Base-by-base conservation (phyloP, 2,329 filamentous ascomycete genomes). In the Parafenestella ontariensis region DNA sequence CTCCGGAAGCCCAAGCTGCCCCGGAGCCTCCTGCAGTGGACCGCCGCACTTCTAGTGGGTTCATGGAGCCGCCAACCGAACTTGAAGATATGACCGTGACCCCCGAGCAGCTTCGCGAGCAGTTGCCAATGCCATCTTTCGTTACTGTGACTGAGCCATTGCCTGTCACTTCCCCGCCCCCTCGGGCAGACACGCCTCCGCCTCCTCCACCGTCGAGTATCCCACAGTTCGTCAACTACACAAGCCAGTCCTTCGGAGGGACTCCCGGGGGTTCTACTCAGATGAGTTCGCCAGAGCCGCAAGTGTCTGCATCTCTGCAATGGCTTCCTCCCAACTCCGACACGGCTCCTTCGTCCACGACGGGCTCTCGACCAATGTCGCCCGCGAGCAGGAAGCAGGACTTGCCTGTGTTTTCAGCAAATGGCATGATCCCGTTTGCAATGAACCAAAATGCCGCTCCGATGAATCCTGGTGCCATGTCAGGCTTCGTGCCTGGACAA, bases 341-440 rank as follows among this genome's bases (percentile, higher is more conserved):
- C n/a, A 51, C 59, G 8, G 47, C 50, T 17, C 46, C 56, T 37
- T 33, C 45, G 21, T 50, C 52, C 8, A 45, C 56, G 33, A 46
- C 23, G n/a, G 49, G 24, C 20, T 39, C 57, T 15, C 61, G 46
- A n/a, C 62, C 62, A 37, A 54, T 68, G 59, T 70, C 73, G 36
- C 66, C 71, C 1, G 54, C 71, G 11, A 66, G 68, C 43, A 77
- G 75, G 39, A 78, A 74, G 54, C 69, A 77, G 17, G 77, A 78
- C 20, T 68, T 85, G 24, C 82, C 83, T 2, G 72, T 81, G 0
- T 83, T 84, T 54, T 80, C 78, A 17, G 75, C 82, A 1, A 69
- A 65, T 29, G 64, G 73, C 8, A 48, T 54, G 6, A 76, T 77
- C 47, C 73, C 73, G 3, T 77, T 76, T 51, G 73, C 71, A 15